Percentiles rank a stretch among this genome's conserved stretches.
phyloP scores from a whole-genome alignment of 2,329 filamentous ascomycete species.

The Colletotrichum sansevieriae region DNA sequence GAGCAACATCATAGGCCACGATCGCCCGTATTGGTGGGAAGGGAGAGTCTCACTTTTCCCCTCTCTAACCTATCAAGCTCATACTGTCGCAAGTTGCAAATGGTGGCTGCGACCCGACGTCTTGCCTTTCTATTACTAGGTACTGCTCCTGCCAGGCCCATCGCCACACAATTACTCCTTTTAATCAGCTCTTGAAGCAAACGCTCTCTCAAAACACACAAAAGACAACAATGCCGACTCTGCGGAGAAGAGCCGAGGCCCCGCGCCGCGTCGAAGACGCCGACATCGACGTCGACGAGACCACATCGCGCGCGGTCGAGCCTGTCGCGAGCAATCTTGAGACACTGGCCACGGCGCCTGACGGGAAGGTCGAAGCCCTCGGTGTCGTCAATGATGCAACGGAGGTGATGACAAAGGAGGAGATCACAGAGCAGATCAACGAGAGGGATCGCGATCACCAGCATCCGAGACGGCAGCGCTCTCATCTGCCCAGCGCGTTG shows the following conservation, averaged over 20 bases:
- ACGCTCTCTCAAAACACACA: constrained; percentile 3
- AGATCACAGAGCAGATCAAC: constrained; percentile 29
- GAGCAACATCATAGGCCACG: constrained; percentile 36
- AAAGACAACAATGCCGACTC: constrained; percentile 36
- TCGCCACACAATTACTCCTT: constrained; percentile 11
- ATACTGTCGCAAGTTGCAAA: constrained; percentile 37
- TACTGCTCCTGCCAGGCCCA: constrained; percentile 25
- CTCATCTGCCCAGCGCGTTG: constrained; percentile 58
- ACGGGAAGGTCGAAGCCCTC: constrained; percentile 38
- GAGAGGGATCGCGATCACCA: constrained; percentile 35
- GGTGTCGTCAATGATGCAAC: constrained; percentile 42
- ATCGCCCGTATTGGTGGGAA: constrained; percentile 21
- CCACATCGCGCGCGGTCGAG: constrained; percentile 38
- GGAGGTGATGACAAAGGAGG: constrained; percentile 21
- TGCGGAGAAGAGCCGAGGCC: constrained; percentile 38
- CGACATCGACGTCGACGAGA: constrained; percentile 38
- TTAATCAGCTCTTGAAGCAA: constrained; percentile 18
- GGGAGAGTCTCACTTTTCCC: constrained; percentile 32
- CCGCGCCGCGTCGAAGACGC: constrained; percentile 23
- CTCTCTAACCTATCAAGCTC: constrained; percentile 26
- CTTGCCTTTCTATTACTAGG: constrained; percentile 5
- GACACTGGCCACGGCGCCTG: constrained; percentile 34
- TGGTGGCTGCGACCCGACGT: constrained; percentile 23
- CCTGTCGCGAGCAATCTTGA: constrained; percentile 41
- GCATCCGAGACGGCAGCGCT: constrained; percentile 37